These are phyloP conservation scores for Fistulinella prunicolor DNA, from an alignment of 768 basidiomycete genomes.

Conservation along the genomic window DNA sequence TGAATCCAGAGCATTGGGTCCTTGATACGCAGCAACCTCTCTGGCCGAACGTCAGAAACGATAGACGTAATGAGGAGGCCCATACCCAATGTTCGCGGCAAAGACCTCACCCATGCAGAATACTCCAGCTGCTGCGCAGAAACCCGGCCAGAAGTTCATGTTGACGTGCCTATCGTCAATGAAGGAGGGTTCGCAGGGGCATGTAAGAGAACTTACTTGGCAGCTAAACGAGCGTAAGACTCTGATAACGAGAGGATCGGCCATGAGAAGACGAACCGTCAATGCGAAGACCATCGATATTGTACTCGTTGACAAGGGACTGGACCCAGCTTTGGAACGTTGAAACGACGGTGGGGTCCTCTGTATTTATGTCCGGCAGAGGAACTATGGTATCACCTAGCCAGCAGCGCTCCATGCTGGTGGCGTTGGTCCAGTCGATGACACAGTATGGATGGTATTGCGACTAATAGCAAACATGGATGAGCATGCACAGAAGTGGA, in stretches of 20 bases:
- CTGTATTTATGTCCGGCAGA: slow-evolving; percentile 77
- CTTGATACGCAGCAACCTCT: slow-evolving; percentile 57
- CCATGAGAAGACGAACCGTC: slow-evolving; percentile 45
- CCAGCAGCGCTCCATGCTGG: slow-evolving; percentile 78
- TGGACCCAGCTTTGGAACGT: slow-evolving; percentile 69
- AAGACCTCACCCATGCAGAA: slow-evolving; percentile 87
- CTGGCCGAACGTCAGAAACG: slow-evolving; percentile 35
- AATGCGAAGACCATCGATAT: slow-evolving; percentile 84
- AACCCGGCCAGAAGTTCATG: slow-evolving; percentile 71
- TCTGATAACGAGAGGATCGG: not conserved
- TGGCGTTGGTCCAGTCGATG: slow-evolving; percentile 66
- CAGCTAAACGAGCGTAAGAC: slow-evolving; percentile 18
- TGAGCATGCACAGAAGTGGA: not conserved
- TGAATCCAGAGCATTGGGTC: slow-evolving; percentile 58
- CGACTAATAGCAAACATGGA: slow-evolving; percentile 37
- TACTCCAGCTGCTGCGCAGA: slow-evolving; percentile 72
- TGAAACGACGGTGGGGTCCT: slow-evolving; percentile 57
- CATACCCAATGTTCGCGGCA: slow-evolving; percentile 49
- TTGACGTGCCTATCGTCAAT: slow-evolving; percentile 55
- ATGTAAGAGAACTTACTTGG: slow-evolving; percentile 27
- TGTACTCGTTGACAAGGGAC: slow-evolving; percentile 63
- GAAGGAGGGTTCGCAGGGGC: not conserved
- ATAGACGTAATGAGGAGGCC: slow-evolving; percentile 1
- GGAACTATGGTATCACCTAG: slow-evolving; percentile 73
- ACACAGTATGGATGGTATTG: slow-evolving; percentile 79